Conservation (phyloP, 2,329 filamentous ascomycete genomes). For the Colletotrichum cordylinicola region DNA sequence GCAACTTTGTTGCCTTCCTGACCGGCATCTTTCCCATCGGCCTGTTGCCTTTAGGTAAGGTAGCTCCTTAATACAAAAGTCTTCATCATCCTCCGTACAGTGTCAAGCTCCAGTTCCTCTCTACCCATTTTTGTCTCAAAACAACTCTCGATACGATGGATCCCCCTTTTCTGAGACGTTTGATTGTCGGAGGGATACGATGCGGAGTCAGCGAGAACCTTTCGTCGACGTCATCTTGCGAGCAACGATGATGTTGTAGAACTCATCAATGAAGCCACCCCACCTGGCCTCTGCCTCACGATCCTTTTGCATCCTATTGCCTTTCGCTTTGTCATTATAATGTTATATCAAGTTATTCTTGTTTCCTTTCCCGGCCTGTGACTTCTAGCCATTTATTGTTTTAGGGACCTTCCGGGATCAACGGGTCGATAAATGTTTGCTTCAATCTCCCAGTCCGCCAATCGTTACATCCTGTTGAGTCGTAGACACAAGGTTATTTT, state of each 20-base stretch:
- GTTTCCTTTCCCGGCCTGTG: rapidly evolving
- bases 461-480: no score
- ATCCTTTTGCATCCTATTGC: rapidly evolving
- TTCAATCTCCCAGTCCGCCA: no score
- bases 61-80: background rate
- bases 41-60: background rate
- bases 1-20: background rate
- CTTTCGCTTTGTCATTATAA: background rate
- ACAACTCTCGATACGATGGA: no score
- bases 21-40: background rate
- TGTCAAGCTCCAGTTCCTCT: background rate
- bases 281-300: background rate
- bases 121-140: no score
- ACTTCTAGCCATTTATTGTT: rapidly evolving
- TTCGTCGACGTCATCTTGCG: background rate
- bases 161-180: no score
- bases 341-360: background rate
- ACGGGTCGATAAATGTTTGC: no score
- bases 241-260: background rate
- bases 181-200: background rate
- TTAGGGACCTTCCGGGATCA: no score
- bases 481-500: no score
- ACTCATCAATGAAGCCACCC: background rate
- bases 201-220: background rate
- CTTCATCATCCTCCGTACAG: background rate